Evolutionary conservation across 495 filamentous ascomycete species (phyloP), one percentile per base, ranked within the genome.

Genomic region (Penicillium cosmopolitanum): DNA sequence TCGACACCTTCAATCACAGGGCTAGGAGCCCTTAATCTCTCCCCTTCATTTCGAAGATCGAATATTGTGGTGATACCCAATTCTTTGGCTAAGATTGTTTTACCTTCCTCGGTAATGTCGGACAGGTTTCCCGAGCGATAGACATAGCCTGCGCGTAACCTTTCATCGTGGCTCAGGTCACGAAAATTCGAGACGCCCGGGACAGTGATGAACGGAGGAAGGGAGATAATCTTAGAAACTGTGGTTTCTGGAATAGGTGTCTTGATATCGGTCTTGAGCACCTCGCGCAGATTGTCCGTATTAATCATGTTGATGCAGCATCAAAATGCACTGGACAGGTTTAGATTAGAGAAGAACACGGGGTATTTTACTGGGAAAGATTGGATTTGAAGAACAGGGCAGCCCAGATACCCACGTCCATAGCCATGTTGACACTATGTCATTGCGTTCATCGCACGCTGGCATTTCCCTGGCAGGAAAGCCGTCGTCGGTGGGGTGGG

Each of bases 21-120:
- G 35, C 66, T 68, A 52, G 81, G 84, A 19, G 64, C 72, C 33
- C 74, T 52, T 31, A 58, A 58, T 13, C 72, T 63, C 56, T 83
- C 72, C 19, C 82, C 73, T 60, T 88, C 82, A 2, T 86, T 87
- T 36, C 90, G 85, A 8, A 92, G 74, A 68, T 92, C 87, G 60
- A 84, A 90, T 40, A 91, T 80, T 33, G 80, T 77, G 15, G 74
- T 80, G 61, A 92, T 83, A 6, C 81, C 79, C 10, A 91, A 70
- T 5, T 66, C 60, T 7, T 66, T 56, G 51, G 50, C 60, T 40
- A 92, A 73, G 13, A 73, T 71, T 4, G 62, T 54, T 4, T 83
- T 81, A 7, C 86, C 87, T 16, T 80, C 74, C 35, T 73, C 67
- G 6, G 80, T 77, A 36, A 87, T 71, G 25, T 73, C 69, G 0